These are phyloP conservation scores for Saururus chinensis DNA, from an alignment of 164 flowering plant species.

Conservation along the genomic window DNA sequence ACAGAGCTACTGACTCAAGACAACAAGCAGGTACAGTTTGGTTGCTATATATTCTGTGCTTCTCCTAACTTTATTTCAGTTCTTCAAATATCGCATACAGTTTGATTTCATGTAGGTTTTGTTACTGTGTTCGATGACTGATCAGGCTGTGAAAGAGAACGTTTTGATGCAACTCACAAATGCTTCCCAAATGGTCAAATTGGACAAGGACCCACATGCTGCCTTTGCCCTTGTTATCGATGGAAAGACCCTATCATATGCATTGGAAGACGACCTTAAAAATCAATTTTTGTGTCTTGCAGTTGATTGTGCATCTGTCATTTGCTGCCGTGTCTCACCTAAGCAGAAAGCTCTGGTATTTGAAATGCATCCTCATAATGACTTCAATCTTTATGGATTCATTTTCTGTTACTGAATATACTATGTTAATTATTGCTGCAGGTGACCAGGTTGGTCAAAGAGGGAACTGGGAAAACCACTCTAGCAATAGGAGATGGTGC, in stretches of 20 bases:
- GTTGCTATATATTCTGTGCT: constrained; percentile 1
- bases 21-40: constrained; percentile 43
- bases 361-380: neutral
- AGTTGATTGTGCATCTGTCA: constrained; percentile 93
- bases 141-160: constrained; percentile 73
- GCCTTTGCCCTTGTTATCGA: constrained; percentile 95
- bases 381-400: neutral
- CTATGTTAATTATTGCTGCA: constrained; percentile 6
- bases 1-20: constrained; percentile 22
- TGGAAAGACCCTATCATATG: constrained; percentile 76
- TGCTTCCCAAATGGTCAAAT: constrained; percentile 72
- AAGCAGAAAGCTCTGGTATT: constrained; percentile 92
- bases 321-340: constrained; percentile 98
- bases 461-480: constrained; percentile 87
- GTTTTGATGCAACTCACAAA: constrained; percentile 73
- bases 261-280: constrained; percentile 74
- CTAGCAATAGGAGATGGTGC: constrained; percentile 99
- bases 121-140: constrained; percentile 14
- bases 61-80: no score
- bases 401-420: no score
- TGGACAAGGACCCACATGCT: constrained; percentile 91
- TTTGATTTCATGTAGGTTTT: constrained; percentile 19
- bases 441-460: constrained; percentile 93
- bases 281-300: constrained; percentile 71
- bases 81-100: neutral